Percentiles rank a stretch among this genome's conserved stretches.
Conservation (phyloP, 129 eudicot genomes). For the Cynara cardunculus region DNA sequence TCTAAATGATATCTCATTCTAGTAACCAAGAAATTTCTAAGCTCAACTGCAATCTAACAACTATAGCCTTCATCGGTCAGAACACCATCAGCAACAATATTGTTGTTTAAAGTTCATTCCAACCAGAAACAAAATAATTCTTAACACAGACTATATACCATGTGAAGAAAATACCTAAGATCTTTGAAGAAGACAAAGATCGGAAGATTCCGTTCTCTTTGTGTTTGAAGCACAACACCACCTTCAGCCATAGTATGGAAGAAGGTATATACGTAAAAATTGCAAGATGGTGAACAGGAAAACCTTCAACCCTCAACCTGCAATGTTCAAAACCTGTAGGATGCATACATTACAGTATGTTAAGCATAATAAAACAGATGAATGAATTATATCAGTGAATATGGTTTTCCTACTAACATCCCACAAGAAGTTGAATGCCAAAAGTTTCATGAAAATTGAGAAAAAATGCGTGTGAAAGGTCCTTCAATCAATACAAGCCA, state of each 20-base stretch:
- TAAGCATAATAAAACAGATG: background rate
- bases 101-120: background rate
- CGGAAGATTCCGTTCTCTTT: constrained; percentile 43
- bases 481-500: background rate
- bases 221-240: constrained; percentile 22
- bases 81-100: background rate
- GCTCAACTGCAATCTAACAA: background rate
- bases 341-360: constrained; percentile 9
- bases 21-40: background rate
- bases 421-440: background rate
- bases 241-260: constrained; percentile 42
- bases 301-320: background rate
- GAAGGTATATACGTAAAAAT: background rate
- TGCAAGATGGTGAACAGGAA: background rate
- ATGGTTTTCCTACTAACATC: background rate
- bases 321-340: constrained; percentile 7
- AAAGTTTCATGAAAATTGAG: background rate
- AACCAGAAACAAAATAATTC: background rate
- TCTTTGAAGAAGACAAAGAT: constrained; percentile 66
- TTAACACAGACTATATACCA: background rate
- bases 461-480: background rate
- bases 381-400: background rate
- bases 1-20: background rate
- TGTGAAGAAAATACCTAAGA: constrained; percentile 35
- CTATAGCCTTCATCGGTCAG: background rate